These are phyloP conservation scores for Coprinellus micaceus DNA, from an alignment of 768 basidiomycete genomes.

Conservation along the genomic window DNA sequence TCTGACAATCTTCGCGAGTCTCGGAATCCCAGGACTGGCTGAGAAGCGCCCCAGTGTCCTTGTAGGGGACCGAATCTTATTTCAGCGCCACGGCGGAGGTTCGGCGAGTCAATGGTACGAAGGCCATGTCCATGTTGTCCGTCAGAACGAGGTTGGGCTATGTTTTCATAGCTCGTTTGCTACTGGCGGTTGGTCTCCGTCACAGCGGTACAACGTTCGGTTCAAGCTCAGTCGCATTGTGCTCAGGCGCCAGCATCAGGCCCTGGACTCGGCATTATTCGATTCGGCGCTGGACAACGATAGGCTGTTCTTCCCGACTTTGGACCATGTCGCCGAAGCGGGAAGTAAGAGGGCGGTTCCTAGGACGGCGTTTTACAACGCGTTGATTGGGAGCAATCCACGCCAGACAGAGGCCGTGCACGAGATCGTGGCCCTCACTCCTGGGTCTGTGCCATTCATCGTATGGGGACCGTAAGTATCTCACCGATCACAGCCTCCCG, in stretches of 20 bases:
- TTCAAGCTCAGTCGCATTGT: slow-evolving; percentile 59
- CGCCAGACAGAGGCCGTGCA: slow-evolving; percentile 48
- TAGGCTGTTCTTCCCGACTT: slow-evolving; percentile 48
- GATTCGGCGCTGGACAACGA: slow-evolving; percentile 28
- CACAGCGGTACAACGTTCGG: slow-evolving; percentile 44
- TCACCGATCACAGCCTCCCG: neutral
- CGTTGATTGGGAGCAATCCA: slow-evolving; percentile 40
- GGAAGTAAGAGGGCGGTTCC: neutral
- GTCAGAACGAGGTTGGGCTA: slow-evolving; percentile 47
- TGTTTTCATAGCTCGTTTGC: slow-evolving; percentile 45
- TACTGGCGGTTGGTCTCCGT: slow-evolving; percentile 20
- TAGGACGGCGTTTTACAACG: slow-evolving; percentile 30
- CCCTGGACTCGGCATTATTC: slow-evolving; percentile 38
- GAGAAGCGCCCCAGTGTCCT: slow-evolving; percentile 58
- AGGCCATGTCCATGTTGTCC: slow-evolving; percentile 55
- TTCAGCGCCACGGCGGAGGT: slow-evolving; percentile 34
- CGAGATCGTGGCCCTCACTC: slow-evolving; percentile 39
- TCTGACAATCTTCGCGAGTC: slow-evolving; percentile 15
- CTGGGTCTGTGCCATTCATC: slow-evolving; percentile 52
- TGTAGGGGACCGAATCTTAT: slow-evolving; percentile 56
- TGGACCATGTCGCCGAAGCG: slow-evolving; percentile 19
- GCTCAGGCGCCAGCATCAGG: slow-evolving; percentile 58
- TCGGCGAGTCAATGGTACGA: slow-evolving; percentile 54
- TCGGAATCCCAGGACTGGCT: slow-evolving; percentile 43
- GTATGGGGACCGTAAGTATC: slow-evolving; percentile 58